A percentile compares a stretch with the other conserved stretches of the same genome.
Evolutionary conservation across 768 basidiomycete species (phyloP).

Genomic region (Leucocoprinus sp.): DNA sequence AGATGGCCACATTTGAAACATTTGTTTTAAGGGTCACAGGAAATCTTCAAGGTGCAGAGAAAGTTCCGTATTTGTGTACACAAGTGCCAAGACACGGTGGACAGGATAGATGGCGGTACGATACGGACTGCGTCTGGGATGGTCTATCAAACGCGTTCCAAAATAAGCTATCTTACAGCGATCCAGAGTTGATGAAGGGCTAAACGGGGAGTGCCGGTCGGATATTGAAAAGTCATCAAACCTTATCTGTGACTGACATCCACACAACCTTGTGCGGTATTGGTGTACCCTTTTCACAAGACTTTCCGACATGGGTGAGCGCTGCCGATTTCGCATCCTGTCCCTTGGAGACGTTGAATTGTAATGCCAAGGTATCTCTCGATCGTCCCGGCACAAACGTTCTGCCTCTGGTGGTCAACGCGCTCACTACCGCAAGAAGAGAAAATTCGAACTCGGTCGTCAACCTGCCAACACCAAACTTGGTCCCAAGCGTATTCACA

Average conservation of each 20-base stretch:
- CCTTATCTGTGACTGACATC: conserved; percentile 49
- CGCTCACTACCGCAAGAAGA: conserved; percentile 98
- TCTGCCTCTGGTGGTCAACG: conserved; percentile 88
- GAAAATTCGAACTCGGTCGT: conserved; percentile 99
- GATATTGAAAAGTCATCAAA: conserved; percentile 30
- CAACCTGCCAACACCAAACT: conserved; percentile 97
- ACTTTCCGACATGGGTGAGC: conserved; percentile 71
- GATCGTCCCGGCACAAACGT: conserved; percentile 96
- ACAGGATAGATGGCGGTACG: too few relatives aligned
- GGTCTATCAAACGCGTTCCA: too few relatives aligned
- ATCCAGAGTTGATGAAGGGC: too few relatives aligned
- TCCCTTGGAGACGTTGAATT: conserved; percentile 12
- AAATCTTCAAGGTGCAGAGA: too few relatives aligned
- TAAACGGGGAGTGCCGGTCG: conserved; percentile 19
- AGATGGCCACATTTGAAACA: too few relatives aligned
- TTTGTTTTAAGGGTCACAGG: too few relatives aligned
- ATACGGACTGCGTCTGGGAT: too few relatives aligned
- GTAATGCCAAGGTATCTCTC: conserved; percentile 75
- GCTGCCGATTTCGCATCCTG: conserved; percentile 21
- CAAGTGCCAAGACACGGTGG: too few relatives aligned
- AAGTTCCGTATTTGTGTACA: too few relatives aligned
- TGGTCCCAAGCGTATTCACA: conserved; percentile 90
- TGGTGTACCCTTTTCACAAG: conserved; percentile 57
- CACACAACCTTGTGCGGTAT: conserved; percentile 33
- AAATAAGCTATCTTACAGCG: too few relatives aligned